Evolutionary conservation across 1,139 yeast genomes (phyloP).

Genomic region (Sugiyamaella sp.): DNA sequence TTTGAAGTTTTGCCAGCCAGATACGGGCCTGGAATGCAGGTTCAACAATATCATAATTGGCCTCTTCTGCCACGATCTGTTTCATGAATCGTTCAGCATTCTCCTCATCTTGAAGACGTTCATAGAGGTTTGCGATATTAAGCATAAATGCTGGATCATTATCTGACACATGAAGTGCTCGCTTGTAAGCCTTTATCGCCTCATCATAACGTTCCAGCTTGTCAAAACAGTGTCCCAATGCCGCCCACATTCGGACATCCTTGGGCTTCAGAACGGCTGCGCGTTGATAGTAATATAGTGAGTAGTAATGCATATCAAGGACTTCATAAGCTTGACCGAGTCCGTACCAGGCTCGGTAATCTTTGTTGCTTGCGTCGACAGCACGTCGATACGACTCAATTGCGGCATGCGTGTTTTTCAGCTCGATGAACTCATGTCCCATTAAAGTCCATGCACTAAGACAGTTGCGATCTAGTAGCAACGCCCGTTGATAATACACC

Average conservation of each 20-base stretch:
- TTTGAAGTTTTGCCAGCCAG: constrained; percentile 81
- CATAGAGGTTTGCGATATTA: constrained; percentile 70
- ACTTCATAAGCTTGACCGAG: constrained; percentile 98
- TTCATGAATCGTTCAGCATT: constrained; percentile 71
- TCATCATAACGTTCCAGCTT: constrained; percentile 70
- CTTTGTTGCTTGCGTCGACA: constrained; percentile 83
- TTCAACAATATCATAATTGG: constrained; percentile 63
- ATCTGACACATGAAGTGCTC: constrained; percentile 53
- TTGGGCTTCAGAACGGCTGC: constrained; percentile 87
- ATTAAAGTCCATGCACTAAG: constrained; percentile 95
- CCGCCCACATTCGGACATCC: constrained; percentile 97
- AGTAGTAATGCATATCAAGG: constrained; percentile 90
- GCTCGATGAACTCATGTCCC: constrained; percentile 98
- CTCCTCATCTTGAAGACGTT: constrained; percentile 53
- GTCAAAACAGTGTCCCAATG: constrained; percentile 88
- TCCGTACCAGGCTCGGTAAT: constrained; percentile 98
- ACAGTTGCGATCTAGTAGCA: constrained; percentile 77
- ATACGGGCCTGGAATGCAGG: constrained; percentile 81
- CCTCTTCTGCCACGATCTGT: constrained; percentile 65
- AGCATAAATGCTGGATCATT: constrained; percentile 59
- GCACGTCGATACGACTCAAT: constrained; percentile 95
- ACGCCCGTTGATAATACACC: constrained; percentile 87
- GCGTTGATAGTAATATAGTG: constrained; percentile 87
- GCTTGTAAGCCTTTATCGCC: constrained; percentile 58
- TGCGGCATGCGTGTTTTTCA: constrained; percentile 96